Evolutionary conservation across 495 filamentous ascomycete genomes (phyloP).

Genomic region (Aspergillus sparsus): DNA sequence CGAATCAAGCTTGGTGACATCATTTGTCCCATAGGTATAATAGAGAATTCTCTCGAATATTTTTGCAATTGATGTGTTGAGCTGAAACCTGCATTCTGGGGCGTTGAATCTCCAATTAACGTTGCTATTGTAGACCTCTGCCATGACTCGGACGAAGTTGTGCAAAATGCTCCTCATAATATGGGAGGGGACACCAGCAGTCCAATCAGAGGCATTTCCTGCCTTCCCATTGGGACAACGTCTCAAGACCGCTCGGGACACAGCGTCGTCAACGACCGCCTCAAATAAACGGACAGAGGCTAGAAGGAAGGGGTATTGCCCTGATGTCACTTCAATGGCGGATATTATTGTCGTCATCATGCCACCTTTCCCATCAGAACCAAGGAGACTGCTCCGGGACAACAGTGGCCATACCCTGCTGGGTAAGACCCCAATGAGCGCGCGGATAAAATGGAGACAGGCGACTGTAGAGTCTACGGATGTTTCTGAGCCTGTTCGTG

Average conservation of each 20-base stretch:
- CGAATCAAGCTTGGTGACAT: constrained; percentile 48
- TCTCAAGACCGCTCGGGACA: constrained; percentile 69
- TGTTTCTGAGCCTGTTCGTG: constrained; percentile 51
- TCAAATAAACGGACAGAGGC: constrained; percentile 73
- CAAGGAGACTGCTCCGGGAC: constrained; percentile 73
- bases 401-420: constrained; percentile 88
- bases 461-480: constrained; percentile 64
- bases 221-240: constrained; percentile 59
- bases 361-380: constrained; percentile 68
- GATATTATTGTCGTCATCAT: constrained; percentile 72
- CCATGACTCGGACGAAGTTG: constrained; percentile 67
- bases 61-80: constrained; percentile 59
- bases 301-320: constrained; percentile 74
- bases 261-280: constrained; percentile 71
- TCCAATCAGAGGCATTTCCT: constrained; percentile 54
- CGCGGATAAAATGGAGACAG: constrained; percentile 77
- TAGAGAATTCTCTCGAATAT: constrained; percentile 71
- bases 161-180: constrained; percentile 70
- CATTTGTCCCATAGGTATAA: constrained; percentile 72
- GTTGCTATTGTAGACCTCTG: constrained; percentile 81
- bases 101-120: constrained; percentile 78
- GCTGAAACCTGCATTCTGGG: constrained; percentile 62
- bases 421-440: constrained; percentile 68
- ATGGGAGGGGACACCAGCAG: constrained; percentile 73
- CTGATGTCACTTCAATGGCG: constrained; percentile 70